A percentile compares a stretch with the other conserved stretches of the same genome.
These are phyloP conservation scores for Monosporascus sp. DNA, from an alignment of 2,329 filamentous ascomycete species.

Conservation along the genomic window DNA sequence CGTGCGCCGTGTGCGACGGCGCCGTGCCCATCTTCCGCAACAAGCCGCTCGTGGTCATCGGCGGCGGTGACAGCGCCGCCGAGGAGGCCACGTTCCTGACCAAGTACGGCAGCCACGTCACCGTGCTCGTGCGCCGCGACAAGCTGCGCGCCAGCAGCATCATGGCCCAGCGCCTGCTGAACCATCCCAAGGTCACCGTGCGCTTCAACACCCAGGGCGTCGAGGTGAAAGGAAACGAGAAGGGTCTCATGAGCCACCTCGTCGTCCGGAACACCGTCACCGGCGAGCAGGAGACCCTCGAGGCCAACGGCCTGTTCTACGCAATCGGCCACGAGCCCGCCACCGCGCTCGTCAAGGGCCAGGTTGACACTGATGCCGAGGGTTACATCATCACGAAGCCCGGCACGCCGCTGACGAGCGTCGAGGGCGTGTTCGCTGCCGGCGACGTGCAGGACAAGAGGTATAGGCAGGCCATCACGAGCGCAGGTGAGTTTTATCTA, in stretches of 20 bases:
- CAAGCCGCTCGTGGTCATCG: constrained; percentile 92
- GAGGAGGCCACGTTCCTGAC: constrained; percentile 97
- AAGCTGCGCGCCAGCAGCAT: constrained; percentile 82
- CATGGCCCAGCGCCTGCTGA: constrained; percentile 81
- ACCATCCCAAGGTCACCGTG: constrained; percentile 86
- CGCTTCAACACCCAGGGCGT: constrained; percentile 76
- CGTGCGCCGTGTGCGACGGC: constrained; percentile 95
- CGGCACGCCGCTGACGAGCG: constrained; percentile 80
- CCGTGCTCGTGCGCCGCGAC: constrained; percentile 85
- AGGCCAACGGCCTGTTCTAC: constrained; percentile 93
- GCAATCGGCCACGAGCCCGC: constrained; percentile 96
- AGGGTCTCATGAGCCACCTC: constrained; percentile 84
- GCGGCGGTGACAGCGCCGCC: constrained; percentile 92
- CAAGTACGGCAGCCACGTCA: constrained; percentile 95
- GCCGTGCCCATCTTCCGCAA: constrained; percentile 96
- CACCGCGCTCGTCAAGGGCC: constrained; percentile 82
- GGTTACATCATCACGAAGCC: constrained; percentile 88
- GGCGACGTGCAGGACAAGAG: constrained; percentile 98
- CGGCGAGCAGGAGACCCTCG: constrained; percentile 74
- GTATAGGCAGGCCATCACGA: constrained; percentile 96
- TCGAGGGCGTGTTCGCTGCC: constrained; percentile 91
- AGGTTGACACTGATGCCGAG: constrained; percentile 82
- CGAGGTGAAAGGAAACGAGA: constrained; percentile 80
- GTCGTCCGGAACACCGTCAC: constrained; percentile 74
- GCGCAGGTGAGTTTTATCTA: constrained; percentile 65